Evolutionary conservation across 352 stramenopile genomes (phyloP).

Genomic region (Phytopythium sindhum): DNA sequence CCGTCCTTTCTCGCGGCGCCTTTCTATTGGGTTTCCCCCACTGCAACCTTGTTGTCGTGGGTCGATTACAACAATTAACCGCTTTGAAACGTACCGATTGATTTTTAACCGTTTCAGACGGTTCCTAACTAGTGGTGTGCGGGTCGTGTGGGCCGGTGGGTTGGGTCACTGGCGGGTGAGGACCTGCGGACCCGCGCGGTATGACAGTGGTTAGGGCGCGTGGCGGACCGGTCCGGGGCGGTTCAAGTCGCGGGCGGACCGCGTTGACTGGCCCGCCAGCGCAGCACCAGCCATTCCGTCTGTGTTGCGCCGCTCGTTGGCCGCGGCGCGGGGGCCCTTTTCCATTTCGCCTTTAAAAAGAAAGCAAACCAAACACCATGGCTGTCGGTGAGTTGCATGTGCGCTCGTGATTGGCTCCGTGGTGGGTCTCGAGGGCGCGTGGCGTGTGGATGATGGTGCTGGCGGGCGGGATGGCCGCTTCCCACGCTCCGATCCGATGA

Average conservation of each 20-base stretch:
- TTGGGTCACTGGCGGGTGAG: not conserved
- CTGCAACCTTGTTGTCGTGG: not conserved
- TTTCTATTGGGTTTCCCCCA: not conserved
- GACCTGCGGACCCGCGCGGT: not conserved
- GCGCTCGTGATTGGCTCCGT: not conserved
- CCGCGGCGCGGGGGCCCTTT: slow-evolving; percentile 13
- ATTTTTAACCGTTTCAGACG: not conserved
- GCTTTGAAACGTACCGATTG: no score
- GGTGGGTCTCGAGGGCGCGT: not conserved
- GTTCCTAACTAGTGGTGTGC: no score
- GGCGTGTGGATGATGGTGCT: not conserved
- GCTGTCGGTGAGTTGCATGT: slow-evolving; percentile 65
- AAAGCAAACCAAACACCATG: slow-evolving; percentile 86
- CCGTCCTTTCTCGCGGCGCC: no score
- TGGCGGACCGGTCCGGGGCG: slow-evolving; percentile 19
- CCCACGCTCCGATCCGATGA: not conserved
- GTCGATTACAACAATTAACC: not conserved
- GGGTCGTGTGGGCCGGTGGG: no score
- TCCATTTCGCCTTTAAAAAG: slow-evolving; percentile 86
- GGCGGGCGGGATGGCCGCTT: not conserved
- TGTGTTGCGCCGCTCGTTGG: slow-evolving; percentile 13
- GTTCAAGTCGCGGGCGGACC: slow-evolving; percentile 4
- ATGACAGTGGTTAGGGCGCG: slow-evolving; percentile 10
- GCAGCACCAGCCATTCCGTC: slow-evolving; percentile 60
- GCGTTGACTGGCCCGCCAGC: slow-evolving; percentile 21